A percentile compares a stretch with the other conserved stretches of the same genome.
phyloP scores from a whole-genome alignment of 805 yeast species.

The Kregervanrija delftensis region DNA sequence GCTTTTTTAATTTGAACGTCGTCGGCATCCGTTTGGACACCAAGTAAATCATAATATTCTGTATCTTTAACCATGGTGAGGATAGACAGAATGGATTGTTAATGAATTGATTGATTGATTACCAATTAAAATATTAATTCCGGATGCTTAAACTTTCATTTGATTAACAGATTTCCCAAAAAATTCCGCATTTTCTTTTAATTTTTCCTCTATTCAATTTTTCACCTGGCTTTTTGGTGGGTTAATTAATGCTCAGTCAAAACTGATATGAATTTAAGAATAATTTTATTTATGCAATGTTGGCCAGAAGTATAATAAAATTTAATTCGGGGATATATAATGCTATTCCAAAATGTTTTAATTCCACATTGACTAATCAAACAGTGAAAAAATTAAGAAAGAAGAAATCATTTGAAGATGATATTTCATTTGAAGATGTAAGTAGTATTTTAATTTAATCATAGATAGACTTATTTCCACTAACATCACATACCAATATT shows the following conservation, averaged over 20 bases:
- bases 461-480: not conserved
- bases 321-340: not conserved
- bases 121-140: too few relatives aligned
- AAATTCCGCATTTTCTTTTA: too few relatives aligned
- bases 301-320: too few relatives aligned
- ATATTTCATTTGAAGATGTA: constrained; percentile 9
- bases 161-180: too few relatives aligned
- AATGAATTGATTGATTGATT: too few relatives aligned
- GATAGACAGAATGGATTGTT: too few relatives aligned
- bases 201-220: too few relatives aligned
- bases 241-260: too few relatives aligned
- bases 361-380: constrained; percentile 4
- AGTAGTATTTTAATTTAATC: not conserved
- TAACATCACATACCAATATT: not conserved
- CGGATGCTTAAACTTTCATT: too few relatives aligned
- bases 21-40: constrained; percentile 50
- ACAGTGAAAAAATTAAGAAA: constrained; percentile 3
- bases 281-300: too few relatives aligned
- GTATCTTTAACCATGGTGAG: constrained; percentile 67
- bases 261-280: too few relatives aligned
- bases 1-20: constrained; percentile 71
- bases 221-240: too few relatives aligned
- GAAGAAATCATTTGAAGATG: not conserved
- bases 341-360: not conserved
- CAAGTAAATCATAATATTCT: constrained; percentile 62